Evolutionary conservation across 2,329 filamentous ascomycete genomes (phyloP), one percentile per base, ranked within the genome.

Genomic region (Colletotrichum sp.): DNA sequence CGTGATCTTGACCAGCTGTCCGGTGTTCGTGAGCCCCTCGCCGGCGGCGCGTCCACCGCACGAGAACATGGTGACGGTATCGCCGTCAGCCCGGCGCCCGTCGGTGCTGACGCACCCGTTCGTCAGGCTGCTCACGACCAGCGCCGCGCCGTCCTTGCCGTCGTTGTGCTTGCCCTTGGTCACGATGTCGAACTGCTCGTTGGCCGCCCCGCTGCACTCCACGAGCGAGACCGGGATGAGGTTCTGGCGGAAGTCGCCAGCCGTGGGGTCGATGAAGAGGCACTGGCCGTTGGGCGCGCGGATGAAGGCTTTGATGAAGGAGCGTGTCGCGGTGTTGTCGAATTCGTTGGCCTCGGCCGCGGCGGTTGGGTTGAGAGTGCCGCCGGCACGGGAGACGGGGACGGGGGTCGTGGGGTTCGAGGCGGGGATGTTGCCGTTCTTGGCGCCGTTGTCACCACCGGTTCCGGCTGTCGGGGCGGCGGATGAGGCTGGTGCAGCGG

Each of bases 71-170:
- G 81, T 88, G 30, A 90, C 88, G 2, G 85, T 88, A 69, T 90
- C 88, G 2, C 84, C 85, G 4, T 81, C 79, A 7, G 81, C 79
- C 21, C 88, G 83, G 24, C 88, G 83, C 18, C 80, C 81, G 73
- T 90, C 89, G 61, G 89, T 87, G 80, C 85, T 89, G 61, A 90
- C 82, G 73, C 89, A 90, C n/a, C 88, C 88, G 67, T 89, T 84
- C 61, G 83, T 89, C 82, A 89, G 77, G 32, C 85, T 84, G 81
- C 87, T 90, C 18, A 90, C 87, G 30, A 90, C 79, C 75, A 90
- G 79, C 8, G 86, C 85, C 9, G 83, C 82, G 26, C 84, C 84
- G 21, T 82, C 78, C 8, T 80, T 77, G 26, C 82, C 84, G 73
- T 89, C 81, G 79, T 90, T 89, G 79, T 90, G 88, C 76, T 83